A percentile compares a stretch with the other conserved stretches of the same genome.
These are phyloP conservation scores for Pulveroboletus ravenelii DNA, from an alignment of 768 basidiomycete genomes.

Conservation along the genomic window DNA sequence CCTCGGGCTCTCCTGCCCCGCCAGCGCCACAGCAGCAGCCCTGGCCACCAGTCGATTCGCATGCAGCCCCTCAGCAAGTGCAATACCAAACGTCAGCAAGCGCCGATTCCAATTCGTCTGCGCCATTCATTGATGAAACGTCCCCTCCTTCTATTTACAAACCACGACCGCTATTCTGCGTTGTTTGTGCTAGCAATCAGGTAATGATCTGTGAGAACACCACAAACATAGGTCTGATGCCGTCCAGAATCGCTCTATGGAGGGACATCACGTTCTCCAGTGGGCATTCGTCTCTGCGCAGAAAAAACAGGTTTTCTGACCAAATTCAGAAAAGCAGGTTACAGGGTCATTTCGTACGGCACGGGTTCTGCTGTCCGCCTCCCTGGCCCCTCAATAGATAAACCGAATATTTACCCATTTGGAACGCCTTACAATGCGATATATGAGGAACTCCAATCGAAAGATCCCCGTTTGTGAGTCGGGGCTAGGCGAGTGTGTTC, in stretches of 20 bases:
- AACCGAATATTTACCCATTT: constrained; percentile 94
- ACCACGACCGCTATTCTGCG: constrained; percentile 83
- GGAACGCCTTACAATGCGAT: constrained; percentile 97
- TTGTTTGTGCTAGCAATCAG: constrained; percentile 99
- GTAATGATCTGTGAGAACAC: constrained; percentile 35
- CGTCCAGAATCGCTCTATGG: constrained; percentile 92
- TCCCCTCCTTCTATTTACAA: constrained; percentile 41
- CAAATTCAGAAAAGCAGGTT: constrained; percentile 75
- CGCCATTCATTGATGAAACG: constrained; percentile 1
- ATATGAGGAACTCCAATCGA: constrained; percentile 80
- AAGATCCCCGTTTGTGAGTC: constrained; percentile 81
- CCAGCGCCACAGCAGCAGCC: constrained; percentile 21
- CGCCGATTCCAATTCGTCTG: not conserved
- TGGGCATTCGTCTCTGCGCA: constrained; percentile 39
- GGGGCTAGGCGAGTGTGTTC: not conserved
- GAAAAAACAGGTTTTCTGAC: constrained; percentile 4
- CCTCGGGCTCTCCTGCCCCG: constrained; percentile 35
- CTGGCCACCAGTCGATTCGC: constrained; percentile 20
- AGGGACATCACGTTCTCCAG: constrained; percentile 89
- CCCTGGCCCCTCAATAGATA: constrained; percentile 94
- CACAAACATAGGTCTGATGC: constrained; percentile 11
- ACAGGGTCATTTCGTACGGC: constrained; percentile 88
- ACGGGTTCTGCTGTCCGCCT: constrained; percentile 96
- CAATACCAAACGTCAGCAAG: constrained; percentile 16
- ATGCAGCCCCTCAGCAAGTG: constrained; percentile 11